Evolutionary conservation across 768 basidiomycete species (phyloP).

Genomic region (Psilocybe subaeruginosa): DNA sequence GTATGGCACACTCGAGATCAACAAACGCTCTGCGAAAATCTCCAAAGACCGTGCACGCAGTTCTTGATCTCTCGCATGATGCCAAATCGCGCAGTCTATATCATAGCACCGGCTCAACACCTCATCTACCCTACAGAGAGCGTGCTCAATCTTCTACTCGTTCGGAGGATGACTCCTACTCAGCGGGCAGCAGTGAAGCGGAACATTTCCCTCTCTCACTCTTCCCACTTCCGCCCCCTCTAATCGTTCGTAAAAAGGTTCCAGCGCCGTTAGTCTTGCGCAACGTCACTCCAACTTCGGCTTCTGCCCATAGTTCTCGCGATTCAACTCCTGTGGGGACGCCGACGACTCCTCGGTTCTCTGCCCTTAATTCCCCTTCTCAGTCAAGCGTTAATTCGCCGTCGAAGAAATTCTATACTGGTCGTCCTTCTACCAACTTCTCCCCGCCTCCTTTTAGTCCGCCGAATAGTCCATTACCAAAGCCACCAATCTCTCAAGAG

Average conservation of each 20-base stretch:
- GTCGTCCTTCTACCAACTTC: constrained; percentile 27
- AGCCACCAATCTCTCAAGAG: constrained; percentile 23
- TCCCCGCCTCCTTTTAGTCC: constrained; percentile 36
- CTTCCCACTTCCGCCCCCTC: constrained; percentile 43
- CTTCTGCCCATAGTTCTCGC: constrained; percentile 35
- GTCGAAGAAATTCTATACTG: constrained; percentile 22
- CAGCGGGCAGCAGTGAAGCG: constrained; percentile 19
- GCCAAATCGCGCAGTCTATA: constrained; percentile 21
- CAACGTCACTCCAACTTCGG: constrained; percentile 28
- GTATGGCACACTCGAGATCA: constrained; percentile 2
- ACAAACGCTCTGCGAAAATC: constrained; percentile 8
- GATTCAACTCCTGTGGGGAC: constrained; percentile 48
- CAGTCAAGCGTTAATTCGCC: constrained; percentile 23
- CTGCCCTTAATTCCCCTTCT: constrained; percentile 19
- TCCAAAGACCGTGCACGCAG: constrained; percentile 20
- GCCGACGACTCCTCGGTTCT: constrained; percentile 37
- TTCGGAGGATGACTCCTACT: constrained; percentile 19
- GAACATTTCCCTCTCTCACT: constrained; percentile 29
- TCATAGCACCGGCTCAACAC: constrained; percentile 25
- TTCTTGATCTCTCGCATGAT: constrained; percentile 23
- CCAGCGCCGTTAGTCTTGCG: constrained; percentile 43
- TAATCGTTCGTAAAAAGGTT: constrained; percentile 36
- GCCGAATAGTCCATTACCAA: constrained; percentile 40
- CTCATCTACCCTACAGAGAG: constrained; percentile 26
- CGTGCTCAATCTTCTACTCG: constrained; percentile 7